Percentiles rank a stretch among this genome's conserved stretches.
These are phyloP conservation scores for Ustilago lituana DNA, from an alignment of 1,284 basidiomycete species.

Conservation along the genomic window DNA sequence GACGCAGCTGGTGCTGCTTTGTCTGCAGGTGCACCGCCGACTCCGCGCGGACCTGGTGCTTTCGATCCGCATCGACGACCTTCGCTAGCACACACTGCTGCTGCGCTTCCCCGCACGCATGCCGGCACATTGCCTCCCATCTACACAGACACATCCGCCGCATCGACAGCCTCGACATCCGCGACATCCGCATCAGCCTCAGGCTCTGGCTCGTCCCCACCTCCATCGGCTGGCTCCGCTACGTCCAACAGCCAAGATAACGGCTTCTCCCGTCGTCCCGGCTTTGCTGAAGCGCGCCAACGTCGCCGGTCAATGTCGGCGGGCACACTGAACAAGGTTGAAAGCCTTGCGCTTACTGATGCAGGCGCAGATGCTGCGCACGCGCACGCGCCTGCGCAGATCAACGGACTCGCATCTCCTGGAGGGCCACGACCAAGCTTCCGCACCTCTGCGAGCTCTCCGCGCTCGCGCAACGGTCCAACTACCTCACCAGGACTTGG, in stretches of 20 bases:
- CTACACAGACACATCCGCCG: slow-evolving; percentile 20
- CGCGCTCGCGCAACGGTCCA: slow-evolving; percentile 35
- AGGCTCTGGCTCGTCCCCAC: slow-evolving; percentile 31
- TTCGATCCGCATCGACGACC: slow-evolving; percentile 47
- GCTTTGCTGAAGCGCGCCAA: slow-evolving; percentile 43
- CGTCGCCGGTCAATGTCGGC: slow-evolving; percentile 38
- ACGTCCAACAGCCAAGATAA: slow-evolving; percentile 21
- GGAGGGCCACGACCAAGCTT: slow-evolving; percentile 20
- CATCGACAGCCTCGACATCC: slow-evolving; percentile 15
- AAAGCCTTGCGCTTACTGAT: slow-evolving; percentile 27
- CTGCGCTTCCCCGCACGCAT: slow-evolving; percentile 17
- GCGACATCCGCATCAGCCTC: not conserved
- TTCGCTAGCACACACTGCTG: slow-evolving; percentile 11
- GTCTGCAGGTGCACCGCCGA: not conserved
- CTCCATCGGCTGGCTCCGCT: slow-evolving; percentile 11
- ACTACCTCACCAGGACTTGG: slow-evolving; percentile 39
- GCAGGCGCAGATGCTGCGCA: slow-evolving; percentile 8
- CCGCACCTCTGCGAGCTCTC: slow-evolving; percentile 30
- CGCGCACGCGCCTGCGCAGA: slow-evolving; percentile 10
- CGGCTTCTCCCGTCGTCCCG: slow-evolving; percentile 28
- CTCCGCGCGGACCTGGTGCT: slow-evolving; percentile 28
- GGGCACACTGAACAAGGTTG: slow-evolving; percentile 29
- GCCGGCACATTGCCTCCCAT: slow-evolving; percentile 28
- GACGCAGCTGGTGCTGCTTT: slow-evolving; percentile 31
- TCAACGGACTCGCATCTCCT: slow-evolving; percentile 13